phyloP scores from a whole-genome alignment of 345 rosid genomes.

The Hypericum perforatum region DNA sequence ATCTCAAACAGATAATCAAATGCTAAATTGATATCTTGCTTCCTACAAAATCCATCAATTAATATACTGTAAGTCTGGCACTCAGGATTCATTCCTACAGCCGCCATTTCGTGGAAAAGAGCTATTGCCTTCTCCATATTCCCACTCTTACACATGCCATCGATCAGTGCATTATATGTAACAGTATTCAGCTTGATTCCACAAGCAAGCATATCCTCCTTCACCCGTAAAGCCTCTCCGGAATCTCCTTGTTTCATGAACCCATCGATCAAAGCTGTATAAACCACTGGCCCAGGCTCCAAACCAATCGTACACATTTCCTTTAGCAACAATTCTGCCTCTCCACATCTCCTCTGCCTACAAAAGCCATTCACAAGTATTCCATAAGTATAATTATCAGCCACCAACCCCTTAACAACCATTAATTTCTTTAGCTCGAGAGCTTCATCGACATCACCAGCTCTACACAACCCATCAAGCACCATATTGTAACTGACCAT shows the following conservation, averaged over 20 bases:
- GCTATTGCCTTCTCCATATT: constrained; percentile 52
- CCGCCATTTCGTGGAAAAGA: constrained; percentile 55
- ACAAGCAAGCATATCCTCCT: constrained; percentile 47
- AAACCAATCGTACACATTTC: constrained; percentile 48
- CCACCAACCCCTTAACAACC: constrained; percentile 39
- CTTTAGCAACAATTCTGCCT: constrained; percentile 41
- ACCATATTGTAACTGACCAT: constrained; percentile 43
- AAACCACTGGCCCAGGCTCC: constrained; percentile 34
- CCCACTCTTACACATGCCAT: constrained; percentile 47
- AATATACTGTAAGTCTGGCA: constrained; percentile 42
- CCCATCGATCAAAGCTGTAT: constrained; percentile 49
- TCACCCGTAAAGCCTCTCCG: constrained; percentile 41
- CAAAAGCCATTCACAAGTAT: constrained; percentile 47
- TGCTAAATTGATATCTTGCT: constrained; percentile 27
- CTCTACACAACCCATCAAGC: constrained; percentile 43
- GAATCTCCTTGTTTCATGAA: constrained; percentile 45
- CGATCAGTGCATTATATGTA: constrained; percentile 41
- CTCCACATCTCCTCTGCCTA: constrained; percentile 39
- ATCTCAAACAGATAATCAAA: constrained; percentile 43
- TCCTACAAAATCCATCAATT: constrained; percentile 50
- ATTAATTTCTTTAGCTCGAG: constrained; percentile 36
- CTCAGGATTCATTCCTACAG: constrained; percentile 43
- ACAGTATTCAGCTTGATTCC: constrained; percentile 30
- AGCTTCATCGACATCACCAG: constrained; percentile 49
- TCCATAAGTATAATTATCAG: constrained; percentile 31